Conservation (phyloP, 2,329 filamentous ascomycete genomes). For the Bipolaris cookei region DNA sequence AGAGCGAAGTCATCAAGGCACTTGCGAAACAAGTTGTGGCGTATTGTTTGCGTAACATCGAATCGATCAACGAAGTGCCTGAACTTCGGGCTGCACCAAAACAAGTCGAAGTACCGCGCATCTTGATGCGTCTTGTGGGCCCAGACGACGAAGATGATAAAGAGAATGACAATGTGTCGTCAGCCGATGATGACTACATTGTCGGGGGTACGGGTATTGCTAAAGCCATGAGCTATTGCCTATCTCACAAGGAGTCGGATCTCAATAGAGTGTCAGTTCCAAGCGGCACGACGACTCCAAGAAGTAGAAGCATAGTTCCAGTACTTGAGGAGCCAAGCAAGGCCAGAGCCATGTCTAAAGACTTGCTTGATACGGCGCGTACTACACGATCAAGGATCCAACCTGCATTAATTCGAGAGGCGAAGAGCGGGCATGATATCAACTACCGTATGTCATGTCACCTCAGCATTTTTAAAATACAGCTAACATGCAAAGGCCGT, state of each 20-base stretch:
- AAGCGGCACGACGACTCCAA: slow-evolving; percentile 63
- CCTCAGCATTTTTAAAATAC: not conserved
- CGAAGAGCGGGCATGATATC: slow-evolving; percentile 71
- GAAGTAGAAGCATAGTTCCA: slow-evolving; percentile 34
- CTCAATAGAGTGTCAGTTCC: slow-evolving; percentile 48
- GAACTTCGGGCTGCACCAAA: slow-evolving; percentile 58
- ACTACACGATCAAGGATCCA: slow-evolving; percentile 86
- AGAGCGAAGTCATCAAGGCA: slow-evolving; percentile 90
- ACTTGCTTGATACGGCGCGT: slow-evolving; percentile 82
- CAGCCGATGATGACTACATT: slow-evolving; percentile 90
- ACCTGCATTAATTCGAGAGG: slow-evolving; percentile 79
- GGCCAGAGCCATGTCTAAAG: slow-evolving; percentile 83
- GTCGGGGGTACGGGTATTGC: slow-evolving; percentile 95
- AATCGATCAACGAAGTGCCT: slow-evolving; percentile 73
- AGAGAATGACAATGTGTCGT: slow-evolving; percentile 66
- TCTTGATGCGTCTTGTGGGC: slow-evolving; percentile 85
- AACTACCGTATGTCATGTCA: slow-evolving; percentile 72
- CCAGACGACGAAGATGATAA: slow-evolving; percentile 62
- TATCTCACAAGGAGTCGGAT: slow-evolving; percentile 77
- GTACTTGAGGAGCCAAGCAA: slow-evolving; percentile 34
- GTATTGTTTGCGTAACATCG: slow-evolving; percentile 91
- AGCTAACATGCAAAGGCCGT: slow-evolving; percentile 60
- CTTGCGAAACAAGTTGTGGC: slow-evolving; percentile 93
- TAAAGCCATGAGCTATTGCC: slow-evolving; percentile 87
- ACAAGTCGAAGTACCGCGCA: slow-evolving; percentile 73